Evolutionary conservation across 257 asterid species (phyloP).

Genomic region (Petunia secreta): DNA sequence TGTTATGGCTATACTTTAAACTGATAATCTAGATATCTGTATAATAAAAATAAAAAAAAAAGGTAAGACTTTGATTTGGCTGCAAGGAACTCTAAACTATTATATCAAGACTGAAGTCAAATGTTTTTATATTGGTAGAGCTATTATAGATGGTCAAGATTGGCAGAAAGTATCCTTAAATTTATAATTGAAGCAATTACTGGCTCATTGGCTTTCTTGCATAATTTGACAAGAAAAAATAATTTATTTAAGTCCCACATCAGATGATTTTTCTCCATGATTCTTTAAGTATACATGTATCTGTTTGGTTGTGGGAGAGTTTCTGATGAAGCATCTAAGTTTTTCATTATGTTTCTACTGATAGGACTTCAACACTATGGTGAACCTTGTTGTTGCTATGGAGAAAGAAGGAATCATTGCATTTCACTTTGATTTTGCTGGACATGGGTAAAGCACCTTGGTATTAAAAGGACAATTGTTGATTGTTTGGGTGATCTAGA

Average conservation of each 20-base stretch:
- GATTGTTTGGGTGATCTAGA: neutral
- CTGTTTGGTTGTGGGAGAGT: conserved; percentile 11
- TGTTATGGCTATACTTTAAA: neutral
- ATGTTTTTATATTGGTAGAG: neutral
- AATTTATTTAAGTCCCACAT: neutral
- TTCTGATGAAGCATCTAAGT: conserved; percentile 9
- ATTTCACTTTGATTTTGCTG: conserved; percentile 79
- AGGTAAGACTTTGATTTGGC: neutral
- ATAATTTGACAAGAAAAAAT: neutral
- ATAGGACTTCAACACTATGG: conserved; percentile 38
- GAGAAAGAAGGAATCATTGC: conserved; percentile 78
- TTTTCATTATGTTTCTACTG: conserved; percentile 19
- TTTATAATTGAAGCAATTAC: conserved; percentile 4
- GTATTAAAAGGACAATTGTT: conserved; percentile 1
- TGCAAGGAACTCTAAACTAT: neutral
- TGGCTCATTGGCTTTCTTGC: neutral
- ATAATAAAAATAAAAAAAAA: too few relatives aligned
- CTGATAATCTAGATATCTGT: neutral
- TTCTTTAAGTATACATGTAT: neutral
- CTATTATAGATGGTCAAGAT: neutral
- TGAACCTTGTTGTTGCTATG: conserved; percentile 60
- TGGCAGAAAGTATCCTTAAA: conserved; percentile 4
- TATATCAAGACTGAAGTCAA: neutral
- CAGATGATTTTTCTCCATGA: neutral
- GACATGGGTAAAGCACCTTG: conserved; percentile 69